Evolutionary conservation across 2,329 filamentous ascomycete species (phyloP).

Genomic region (Clonostachys rosea): DNA sequence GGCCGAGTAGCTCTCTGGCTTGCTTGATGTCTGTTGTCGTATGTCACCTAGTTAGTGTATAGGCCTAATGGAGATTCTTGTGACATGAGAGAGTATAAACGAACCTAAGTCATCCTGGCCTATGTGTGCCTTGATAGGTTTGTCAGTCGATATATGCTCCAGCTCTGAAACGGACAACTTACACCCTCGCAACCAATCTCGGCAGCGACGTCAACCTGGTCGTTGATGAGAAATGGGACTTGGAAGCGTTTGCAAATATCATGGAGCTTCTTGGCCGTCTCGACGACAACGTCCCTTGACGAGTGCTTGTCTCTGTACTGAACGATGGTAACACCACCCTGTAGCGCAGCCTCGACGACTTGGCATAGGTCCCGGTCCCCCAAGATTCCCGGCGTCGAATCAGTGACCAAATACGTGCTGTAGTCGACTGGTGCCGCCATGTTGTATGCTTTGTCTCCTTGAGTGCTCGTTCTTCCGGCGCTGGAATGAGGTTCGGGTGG

Average conservation of each 20-base stretch:
- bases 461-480: no score
- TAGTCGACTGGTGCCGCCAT: slow-evolving; percentile 54
- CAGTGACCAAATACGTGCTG: slow-evolving; percentile 85
- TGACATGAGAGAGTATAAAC: slow-evolving; percentile 8
- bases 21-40: slow-evolving; percentile 13
- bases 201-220: slow-evolving; percentile 83
- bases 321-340: slow-evolving; percentile 79
- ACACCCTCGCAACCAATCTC: slow-evolving; percentile 87
- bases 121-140: slow-evolving; percentile 49
- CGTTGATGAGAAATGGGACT: slow-evolving; percentile 87
- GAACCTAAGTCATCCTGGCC: slow-evolving; percentile 89
- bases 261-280: slow-evolving; percentile 69
- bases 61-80: neutral
- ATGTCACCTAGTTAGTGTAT: neutral
- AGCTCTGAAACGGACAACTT: no score
- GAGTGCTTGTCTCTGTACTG: slow-evolving; percentile 88
- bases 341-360: slow-evolving; percentile 71
- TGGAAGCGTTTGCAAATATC: slow-evolving; percentile 59
- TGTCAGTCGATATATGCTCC: no score
- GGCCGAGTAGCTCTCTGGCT: slow-evolving; percentile 70
- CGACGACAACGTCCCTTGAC: slow-evolving; percentile 67
- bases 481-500: no score
- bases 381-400: slow-evolving; percentile 83
- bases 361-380: slow-evolving; percentile 63
- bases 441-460: no score